Conservation (phyloP, 371 early-diverging fungal genomes). For the Chytridiales sp. region DNA sequence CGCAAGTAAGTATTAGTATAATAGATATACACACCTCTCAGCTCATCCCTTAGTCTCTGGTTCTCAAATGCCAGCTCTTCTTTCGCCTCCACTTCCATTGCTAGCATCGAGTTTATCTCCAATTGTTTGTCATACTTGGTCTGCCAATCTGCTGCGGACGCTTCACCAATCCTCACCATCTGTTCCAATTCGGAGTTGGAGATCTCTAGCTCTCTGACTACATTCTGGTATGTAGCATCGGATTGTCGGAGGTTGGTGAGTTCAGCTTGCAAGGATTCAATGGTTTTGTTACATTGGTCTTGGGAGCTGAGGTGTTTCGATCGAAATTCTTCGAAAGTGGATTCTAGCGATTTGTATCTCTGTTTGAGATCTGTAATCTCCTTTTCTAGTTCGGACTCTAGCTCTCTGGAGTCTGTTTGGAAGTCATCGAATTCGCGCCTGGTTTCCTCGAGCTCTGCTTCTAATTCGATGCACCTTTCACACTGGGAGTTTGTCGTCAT, state of each 20-base stretch:
- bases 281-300: slow-evolving; percentile 5
- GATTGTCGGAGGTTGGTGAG: neutral
- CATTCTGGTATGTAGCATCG: neutral
- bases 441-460: slow-evolving; percentile 1
- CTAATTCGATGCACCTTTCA: neutral
- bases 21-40: slow-evolving; percentile 2
- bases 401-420: slow-evolving; percentile 10
- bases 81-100: slow-evolving; percentile 6
- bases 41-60: slow-evolving; percentile 6
- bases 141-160: slow-evolving; percentile 7
- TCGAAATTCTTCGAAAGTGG: neutral
- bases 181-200: slow-evolving; percentile 8
- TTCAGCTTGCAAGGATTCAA: slow-evolving; percentile 7
- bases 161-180: neutral
- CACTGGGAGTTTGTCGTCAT: too few species aligned
- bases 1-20: neutral
- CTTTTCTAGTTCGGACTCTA: slow-evolving; percentile 7
- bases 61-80: neutral
- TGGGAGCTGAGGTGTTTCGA: neutral
- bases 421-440: slow-evolving; percentile 14
- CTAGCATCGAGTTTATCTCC: neutral
- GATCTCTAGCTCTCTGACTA: slow-evolving; percentile 9
- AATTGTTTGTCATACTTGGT: slow-evolving; percentile 3
- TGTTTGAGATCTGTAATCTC: slow-evolving; percentile 8
- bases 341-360: neutral